Percentiles rank a stretch among this genome's conserved stretches.
Conservation (phyloP, 2,329 filamentous ascomycete genomes). For the Daldinia eschscholtzii region DNA sequence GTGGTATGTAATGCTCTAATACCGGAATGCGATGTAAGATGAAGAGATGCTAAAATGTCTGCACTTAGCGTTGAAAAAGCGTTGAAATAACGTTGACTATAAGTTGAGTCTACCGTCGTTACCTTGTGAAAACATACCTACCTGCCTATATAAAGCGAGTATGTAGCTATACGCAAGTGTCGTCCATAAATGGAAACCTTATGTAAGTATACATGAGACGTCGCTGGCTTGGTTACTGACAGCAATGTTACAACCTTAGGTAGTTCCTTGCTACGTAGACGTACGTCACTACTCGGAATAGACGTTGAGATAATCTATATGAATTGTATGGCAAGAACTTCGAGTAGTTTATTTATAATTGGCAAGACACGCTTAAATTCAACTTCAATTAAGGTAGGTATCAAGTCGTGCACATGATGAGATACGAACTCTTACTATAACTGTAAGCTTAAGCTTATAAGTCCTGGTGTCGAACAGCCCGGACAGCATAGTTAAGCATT, state of each 20-base stretch:
- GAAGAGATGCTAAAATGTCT: background rate
- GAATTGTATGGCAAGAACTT: background rate
- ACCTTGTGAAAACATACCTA: background rate
- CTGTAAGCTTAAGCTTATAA: no score
- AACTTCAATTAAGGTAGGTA: background rate
- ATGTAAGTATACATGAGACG: no score
- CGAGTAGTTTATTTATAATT: background rate
- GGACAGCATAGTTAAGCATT: no score
- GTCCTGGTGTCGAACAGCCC: no score
- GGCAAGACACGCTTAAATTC: background rate
- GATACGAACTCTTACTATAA: no score
- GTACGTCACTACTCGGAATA: background rate
- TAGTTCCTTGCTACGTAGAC: background rate
- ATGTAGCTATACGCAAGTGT: background rate
- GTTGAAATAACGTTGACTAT: background rate
- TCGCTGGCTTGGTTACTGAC: no score
- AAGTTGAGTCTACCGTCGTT: background rate
- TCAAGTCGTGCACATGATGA: no score
- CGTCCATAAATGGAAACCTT: background rate
- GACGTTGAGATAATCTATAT: background rate
- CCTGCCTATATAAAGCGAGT: no score
- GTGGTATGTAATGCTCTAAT: background rate
- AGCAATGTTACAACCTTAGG: no score
- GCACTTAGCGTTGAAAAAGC: background rate
- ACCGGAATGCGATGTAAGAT: background rate